Base-by-base conservation (phyloP, 2,329 filamentous ascomycete genomes). In the Drechslerella stenobrocha region DNA sequence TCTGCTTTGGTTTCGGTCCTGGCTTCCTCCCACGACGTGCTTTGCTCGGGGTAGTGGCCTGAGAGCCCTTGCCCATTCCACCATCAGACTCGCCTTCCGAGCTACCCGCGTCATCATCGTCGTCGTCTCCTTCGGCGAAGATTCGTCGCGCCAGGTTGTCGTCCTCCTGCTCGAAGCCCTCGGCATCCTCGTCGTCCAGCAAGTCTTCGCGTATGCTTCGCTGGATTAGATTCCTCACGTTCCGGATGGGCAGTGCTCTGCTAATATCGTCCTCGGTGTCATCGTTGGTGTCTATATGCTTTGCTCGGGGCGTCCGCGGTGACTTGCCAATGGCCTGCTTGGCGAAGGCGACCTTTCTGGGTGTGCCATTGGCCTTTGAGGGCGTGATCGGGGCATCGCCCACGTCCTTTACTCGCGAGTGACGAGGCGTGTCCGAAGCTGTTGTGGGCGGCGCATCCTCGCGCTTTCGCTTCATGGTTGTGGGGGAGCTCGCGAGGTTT, bases 211-310 rank as follows among this genome's bases (percentile, higher is more conserved):
- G 63, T 37, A 87, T 80, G 4, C 85, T 84, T 42, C 85, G 85
- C 74, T 91, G 85, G 34, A 95, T 86, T 52, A 96, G 78, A 2
- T 84, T 83, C 52, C 85, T 82, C 88, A 75, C 89, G 95, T 80
- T 96, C 96, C 74, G 86, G 86, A 73, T 88, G 84, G 1, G 91
- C 92, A 3, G 91, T 3, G 5, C 30, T 20, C n/a, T n/a, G n/a
- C 4, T 7, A 22, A 22, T 35, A n/a, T 47, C 65, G 22, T 53
- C 52, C 2, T 26, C 44, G 28, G 45, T 45, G 44, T 47, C 44
- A 52, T 61, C 56, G 52, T 56, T 57, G 18, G 42, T 32, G 42
- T 51, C 51, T 51, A 69, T 42, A 48, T 61, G 50, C 40, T 60
- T 61, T 26, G 56, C 55, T 52, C 55, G 37, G 22, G 55, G 63